These are phyloP conservation scores for Trichosporon sp. DNA, from an alignment of 1,284 basidiomycete species.

Conservation along the genomic window DNA sequence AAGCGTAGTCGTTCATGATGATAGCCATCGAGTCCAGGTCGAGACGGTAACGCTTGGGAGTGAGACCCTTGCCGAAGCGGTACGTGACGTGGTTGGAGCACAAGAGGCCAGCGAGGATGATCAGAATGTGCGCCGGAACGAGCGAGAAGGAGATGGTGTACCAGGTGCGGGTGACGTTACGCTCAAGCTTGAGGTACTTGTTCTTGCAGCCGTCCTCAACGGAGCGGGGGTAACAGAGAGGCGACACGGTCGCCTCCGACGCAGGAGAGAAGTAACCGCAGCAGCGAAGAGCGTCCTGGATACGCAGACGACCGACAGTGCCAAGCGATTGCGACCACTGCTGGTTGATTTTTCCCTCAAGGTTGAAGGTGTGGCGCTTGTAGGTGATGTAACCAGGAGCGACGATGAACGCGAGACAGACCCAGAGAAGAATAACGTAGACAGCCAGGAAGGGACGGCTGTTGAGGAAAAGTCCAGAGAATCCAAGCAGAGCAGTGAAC, in stretches of 20 bases:
- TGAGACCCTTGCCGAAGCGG: conserved; percentile 75
- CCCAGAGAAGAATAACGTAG: conserved; percentile 72
- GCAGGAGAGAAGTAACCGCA: conserved; percentile 70
- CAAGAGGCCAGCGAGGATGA: conserved; percentile 66
- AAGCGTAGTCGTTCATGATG: conserved; percentile 72
- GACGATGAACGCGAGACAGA: conserved; percentile 65
- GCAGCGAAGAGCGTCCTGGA: conserved; percentile 68
- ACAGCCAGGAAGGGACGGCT: conserved; percentile 72
- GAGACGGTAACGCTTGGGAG: conserved; percentile 70
- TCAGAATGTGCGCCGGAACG: conserved; percentile 66
- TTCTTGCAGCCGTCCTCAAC: conserved; percentile 70
- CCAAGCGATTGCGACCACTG: conserved; percentile 68
- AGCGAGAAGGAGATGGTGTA: conserved; percentile 68
- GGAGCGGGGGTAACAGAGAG: conserved; percentile 68
- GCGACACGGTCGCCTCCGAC: conserved; percentile 67
- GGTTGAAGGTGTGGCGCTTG: conserved; percentile 67
- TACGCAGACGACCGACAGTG: conserved; percentile 61
- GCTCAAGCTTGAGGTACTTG: conserved; percentile 66
- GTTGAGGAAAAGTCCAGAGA: conserved; percentile 70
- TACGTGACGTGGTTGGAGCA: conserved; percentile 75
- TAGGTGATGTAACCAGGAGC: conserved; percentile 72
- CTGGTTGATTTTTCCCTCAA: conserved; percentile 71
- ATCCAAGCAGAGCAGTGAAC: conserved; percentile 67
- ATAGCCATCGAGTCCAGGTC: conserved; percentile 67
- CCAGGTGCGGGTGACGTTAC: conserved; percentile 61